Base-by-base conservation (phyloP, 495 filamentous ascomycete genomes). In the Trichoderma erinaceum region DNA sequence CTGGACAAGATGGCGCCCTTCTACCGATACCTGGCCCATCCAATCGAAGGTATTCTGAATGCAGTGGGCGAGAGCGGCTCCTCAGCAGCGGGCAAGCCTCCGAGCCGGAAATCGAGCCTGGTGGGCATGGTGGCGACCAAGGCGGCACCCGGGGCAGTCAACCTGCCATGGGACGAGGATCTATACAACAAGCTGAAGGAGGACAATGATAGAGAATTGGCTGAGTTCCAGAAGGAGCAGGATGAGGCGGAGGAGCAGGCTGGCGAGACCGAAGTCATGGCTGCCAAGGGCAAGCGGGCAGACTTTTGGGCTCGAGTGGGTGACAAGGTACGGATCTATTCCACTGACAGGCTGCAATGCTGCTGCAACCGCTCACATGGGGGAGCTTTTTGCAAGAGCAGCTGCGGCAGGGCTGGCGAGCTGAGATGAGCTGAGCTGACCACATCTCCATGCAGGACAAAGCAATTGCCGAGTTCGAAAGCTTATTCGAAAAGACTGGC, bases 1-100 rank as follows among this genome's bases (percentile, higher is more conserved):
- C 92, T 96, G 78, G 83, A 95, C 74, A 96, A 97, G 81, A 97
- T 98, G 92, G 95, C 96, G 46, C 94, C 95, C 18, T 87, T 98
- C 38, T 99, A 99, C 79, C 89, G 92, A 71, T 92, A 96, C 75
- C 88, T 99, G 35, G 96, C 96, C 50, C 95, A 98, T 77, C 95
- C 95, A 15, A 81, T 83, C n/a, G 92, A 97, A 68, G 95, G 95
- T 67, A 89, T 97, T 72, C 80, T 99, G 73, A 97, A 97, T 75
- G 77, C 80, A 65, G 80, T 83, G 21, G 91, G 91, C 58, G 92
- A 94, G 80, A 87, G 88, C 67, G 81, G 86, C 68, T 78, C 86
- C 65, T 72, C 72, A 32, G 75, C 71, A 21, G 78, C 86, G 63
- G 79, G 83, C 66, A 82, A 83, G 74, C 78, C 82, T 3, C 74